phyloP scores from a whole-genome alignment of 108 stramenopile species.

The Cyclotella baltica region DNA sequence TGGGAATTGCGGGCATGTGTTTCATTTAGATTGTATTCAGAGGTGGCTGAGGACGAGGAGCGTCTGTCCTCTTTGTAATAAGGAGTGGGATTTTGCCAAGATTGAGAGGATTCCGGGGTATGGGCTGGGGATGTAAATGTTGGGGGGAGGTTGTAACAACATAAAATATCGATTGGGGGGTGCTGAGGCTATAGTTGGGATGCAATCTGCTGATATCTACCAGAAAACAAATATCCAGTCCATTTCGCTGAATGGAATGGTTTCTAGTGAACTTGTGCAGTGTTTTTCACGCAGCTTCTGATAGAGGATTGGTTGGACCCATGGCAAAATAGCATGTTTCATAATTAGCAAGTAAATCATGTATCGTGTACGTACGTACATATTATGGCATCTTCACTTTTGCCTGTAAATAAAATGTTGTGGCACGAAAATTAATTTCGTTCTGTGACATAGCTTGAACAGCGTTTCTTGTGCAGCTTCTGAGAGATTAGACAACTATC shows the following conservation, averaged over 20 bases:
- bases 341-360: no score
- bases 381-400: no score
- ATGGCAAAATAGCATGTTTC: no score
- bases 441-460: no score
- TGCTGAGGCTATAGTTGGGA: not conserved
- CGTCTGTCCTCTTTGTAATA: conserved; percentile 98
- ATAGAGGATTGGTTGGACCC: no score
- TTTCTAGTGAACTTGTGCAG: not conserved
- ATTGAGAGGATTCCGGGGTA: conserved; percentile 97
- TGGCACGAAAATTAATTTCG: no score
- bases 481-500: no score
- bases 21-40: conserved; percentile 99
- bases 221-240: not conserved
- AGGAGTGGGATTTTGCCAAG: conserved; percentile 99
- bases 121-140: conserved; percentile 56
- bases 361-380: no score
- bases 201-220: no score
- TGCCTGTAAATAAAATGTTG: no score
- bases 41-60: conserved; percentile 97
- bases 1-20: conserved; percentile 98
- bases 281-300: no score
- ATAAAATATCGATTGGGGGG: not conserved
- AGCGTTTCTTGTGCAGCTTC: no score
- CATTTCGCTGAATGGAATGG: not conserved
- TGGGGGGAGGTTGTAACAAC: not conserved